These are phyloP conservation scores for Blastomyces percursus DNA, from an alignment of 2,329 filamentous ascomycete genomes.

Conservation along the genomic window DNA sequence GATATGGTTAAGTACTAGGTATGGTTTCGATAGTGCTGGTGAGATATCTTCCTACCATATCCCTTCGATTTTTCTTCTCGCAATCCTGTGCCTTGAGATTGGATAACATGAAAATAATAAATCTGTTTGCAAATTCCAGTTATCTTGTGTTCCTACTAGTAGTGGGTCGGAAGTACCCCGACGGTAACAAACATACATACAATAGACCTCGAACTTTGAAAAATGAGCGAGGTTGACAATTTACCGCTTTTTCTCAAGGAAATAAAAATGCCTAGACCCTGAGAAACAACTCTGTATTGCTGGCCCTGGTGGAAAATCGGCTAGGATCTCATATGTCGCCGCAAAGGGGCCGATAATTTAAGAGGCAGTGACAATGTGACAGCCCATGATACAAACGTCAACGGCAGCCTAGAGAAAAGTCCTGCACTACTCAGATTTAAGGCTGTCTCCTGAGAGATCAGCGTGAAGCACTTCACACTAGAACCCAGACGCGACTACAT, in stretches of 20 bases:
- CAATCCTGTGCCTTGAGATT: neutral
- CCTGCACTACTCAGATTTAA: constrained; percentile 48
- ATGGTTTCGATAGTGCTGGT: constrained; percentile 56
- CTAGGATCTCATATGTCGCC: constrained; percentile 46
- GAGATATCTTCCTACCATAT: constrained; percentile 13
- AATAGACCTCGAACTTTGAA: constrained; percentile 47
- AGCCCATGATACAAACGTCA: constrained; percentile 54
- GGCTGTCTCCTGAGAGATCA: constrained; percentile 45
- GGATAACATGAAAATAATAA: neutral
- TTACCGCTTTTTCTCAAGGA: constrained; percentile 52
- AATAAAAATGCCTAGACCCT: constrained; percentile 52
- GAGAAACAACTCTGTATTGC: constrained; percentile 49
- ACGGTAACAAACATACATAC: constrained; percentile 42
- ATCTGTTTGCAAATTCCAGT: neutral
- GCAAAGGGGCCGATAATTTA: constrained; percentile 49
- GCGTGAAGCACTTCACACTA: constrained; percentile 55
- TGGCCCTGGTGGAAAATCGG: constrained; percentile 37
- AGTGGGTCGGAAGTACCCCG: constrained; percentile 56
- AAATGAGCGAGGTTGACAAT: constrained; percentile 51
- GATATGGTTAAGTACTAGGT: constrained; percentile 46
- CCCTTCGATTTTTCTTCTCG: neutral
- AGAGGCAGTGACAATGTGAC: constrained; percentile 51
- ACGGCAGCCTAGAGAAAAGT: constrained; percentile 45
- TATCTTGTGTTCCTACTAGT: constrained; percentile 30
- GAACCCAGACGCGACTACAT: constrained; percentile 40